Conservation (phyloP, 352 stramenopile genomes). For the Phytophthora meadii region DNA sequence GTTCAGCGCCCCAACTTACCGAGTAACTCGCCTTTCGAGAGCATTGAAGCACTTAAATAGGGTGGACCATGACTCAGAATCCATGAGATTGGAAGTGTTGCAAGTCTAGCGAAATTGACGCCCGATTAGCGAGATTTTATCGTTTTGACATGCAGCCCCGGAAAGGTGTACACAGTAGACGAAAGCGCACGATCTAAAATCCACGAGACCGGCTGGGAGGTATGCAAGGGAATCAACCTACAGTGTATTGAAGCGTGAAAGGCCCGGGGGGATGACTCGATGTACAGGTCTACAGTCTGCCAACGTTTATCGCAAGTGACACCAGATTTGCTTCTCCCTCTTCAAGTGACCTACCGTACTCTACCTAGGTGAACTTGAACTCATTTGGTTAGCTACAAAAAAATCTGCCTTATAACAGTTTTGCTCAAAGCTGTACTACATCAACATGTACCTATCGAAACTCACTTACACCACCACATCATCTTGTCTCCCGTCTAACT, state of each 20-base stretch:
- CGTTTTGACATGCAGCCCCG: neutral
- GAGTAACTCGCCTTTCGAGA: neutral
- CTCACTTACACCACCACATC: neutral
- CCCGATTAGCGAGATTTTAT: neutral
- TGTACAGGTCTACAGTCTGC: neutral
- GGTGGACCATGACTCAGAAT: neutral
- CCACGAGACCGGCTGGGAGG: neutral
- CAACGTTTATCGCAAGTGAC: neutral
- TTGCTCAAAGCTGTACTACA: too few species aligned
- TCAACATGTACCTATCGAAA: neutral
- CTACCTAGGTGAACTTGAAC: neutral
- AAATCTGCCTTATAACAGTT: too few species aligned
- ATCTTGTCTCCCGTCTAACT: slow-evolving; percentile 15
- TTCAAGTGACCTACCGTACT: neutral
- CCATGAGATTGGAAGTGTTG: neutral
- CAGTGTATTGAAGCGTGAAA: neutral
- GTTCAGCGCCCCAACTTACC: neutral
- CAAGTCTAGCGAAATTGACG: neutral
- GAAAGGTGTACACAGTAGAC: neutral
- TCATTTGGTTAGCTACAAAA: neutral
- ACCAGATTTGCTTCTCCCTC: neutral
- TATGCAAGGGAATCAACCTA: neutral
- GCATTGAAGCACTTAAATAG: neutral
- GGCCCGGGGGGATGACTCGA: neutral
- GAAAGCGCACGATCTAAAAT: neutral